Base-by-base conservation (phyloP, 805 yeast species). In the Starmerella apis region DNA sequence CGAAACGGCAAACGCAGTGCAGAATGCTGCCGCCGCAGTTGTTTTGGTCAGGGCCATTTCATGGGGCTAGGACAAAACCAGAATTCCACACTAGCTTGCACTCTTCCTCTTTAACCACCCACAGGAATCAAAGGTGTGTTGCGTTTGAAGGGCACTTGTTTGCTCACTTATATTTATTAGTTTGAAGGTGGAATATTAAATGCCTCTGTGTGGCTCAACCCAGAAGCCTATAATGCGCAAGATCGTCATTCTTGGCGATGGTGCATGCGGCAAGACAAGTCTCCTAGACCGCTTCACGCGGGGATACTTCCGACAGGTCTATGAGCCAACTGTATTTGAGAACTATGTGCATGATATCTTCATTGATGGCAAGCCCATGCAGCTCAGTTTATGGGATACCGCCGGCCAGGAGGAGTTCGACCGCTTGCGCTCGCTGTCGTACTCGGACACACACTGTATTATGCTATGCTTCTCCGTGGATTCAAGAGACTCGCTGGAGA, bases 371-470 rank as follows among this genome's bases (percentile, higher is more conserved):
- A 86, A 86, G 65, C 86, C 92, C 45, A 84, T 90, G 60, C 94
- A 88, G 62, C 71, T 90, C 50, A 87, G 96, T 14, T 71, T 90
- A 49, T 92, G 98, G 98, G 98, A 90, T 65, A 90, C 98, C 5
- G 98, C 98, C 1, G 98, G 98, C 7, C 98, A 90, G 71, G 98
- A 90, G 69, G 98, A 90, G 69, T 90, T 90, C 61, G 98, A 90
- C 66, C 76, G 96, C 56, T 74, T 90, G 65, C 78, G 98, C 65
- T 86, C 96, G 1, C 73, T 90, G 54, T 83, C 94, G 45, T 92
- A 92, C 67, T 81, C 88, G 24, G 97, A 92, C 66, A 92, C 98
- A 3, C 96, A 90, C 68, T 86, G 96, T 61, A 88, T 92, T 60
- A 92, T 90, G 88, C 76, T 90, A 51, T 92, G 98, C 70, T 90